phyloP scores from a whole-genome alignment of 352 stramenopile genomes.

The Phytophthora fragariaefolia region DNA sequence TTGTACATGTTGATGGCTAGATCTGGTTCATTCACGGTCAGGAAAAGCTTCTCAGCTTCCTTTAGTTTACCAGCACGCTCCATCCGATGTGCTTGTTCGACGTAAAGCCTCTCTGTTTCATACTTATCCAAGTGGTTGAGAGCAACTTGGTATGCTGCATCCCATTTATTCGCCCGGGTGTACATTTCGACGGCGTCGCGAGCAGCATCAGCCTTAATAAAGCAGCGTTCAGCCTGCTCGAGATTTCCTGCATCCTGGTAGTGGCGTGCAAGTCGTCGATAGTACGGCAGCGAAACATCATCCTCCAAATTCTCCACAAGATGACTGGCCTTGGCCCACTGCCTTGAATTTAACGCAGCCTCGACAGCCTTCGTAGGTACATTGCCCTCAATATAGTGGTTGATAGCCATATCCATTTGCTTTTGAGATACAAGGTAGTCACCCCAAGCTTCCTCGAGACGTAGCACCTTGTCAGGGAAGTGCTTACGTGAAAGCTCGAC shows the following conservation, averaged over 20 bases:
- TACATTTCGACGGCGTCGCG: slow-evolving; percentile 96
- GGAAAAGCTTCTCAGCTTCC: slow-evolving; percentile 94
- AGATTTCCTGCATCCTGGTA: slow-evolving; percentile 90
- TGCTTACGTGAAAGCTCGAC: slow-evolving; percentile 92
- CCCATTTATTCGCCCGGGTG: slow-evolving; percentile 93
- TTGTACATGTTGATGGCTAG: slow-evolving; percentile 98
- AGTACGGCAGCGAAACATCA: slow-evolving; percentile 92
- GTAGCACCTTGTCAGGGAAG: slow-evolving; percentile 92
- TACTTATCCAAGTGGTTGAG: slow-evolving; percentile 93
- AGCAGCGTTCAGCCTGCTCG: slow-evolving; percentile 92
- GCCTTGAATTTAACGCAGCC: slow-evolving; percentile 91
- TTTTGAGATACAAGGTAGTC: slow-evolving; percentile 94
- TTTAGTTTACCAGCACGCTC: slow-evolving; percentile 91
- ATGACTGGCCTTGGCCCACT: slow-evolving; percentile 94
- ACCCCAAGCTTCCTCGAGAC: slow-evolving; percentile 93
- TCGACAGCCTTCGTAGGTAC: slow-evolving; percentile 93
- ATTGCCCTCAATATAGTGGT: slow-evolving; percentile 96
- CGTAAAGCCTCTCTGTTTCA: slow-evolving; percentile 93
- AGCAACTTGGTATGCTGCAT: slow-evolving; percentile 92
- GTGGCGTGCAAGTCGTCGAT: slow-evolving; percentile 87
- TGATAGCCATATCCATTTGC: slow-evolving; percentile 97
- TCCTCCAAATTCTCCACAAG: slow-evolving; percentile 92
- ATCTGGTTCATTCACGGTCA: slow-evolving; percentile 93
- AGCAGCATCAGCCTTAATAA: slow-evolving; percentile 90
- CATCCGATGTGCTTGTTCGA: slow-evolving; percentile 93